These are phyloP conservation scores for Tilletia indica DNA, from an alignment of 1,284 basidiomycete genomes.

Conservation along the genomic window DNA sequence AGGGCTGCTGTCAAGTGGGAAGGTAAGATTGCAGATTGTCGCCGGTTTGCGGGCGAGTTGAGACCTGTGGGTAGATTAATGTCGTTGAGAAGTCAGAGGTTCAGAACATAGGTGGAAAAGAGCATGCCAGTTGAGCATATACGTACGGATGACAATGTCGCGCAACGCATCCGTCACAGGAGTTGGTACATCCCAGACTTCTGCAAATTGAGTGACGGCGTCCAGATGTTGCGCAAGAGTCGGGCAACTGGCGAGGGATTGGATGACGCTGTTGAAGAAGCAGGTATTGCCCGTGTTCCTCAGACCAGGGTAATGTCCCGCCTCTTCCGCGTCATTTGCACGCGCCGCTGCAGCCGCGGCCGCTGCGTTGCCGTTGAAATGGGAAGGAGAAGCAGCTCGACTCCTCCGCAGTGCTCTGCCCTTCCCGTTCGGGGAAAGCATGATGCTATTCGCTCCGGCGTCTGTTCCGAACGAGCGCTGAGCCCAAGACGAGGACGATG, in stretches of 20 bases:
- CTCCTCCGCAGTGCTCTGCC: slow-evolving; percentile 4
- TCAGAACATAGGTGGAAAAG: too few relatives aligned
- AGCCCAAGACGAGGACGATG: not conserved
- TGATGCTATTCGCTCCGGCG: not conserved
- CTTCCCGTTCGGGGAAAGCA: not conserved
- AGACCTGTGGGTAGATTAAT: slow-evolving; percentile 24
- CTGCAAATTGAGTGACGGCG: slow-evolving; percentile 33
- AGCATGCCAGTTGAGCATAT: not conserved
- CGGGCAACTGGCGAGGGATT: slow-evolving; percentile 41
- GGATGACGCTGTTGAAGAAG: slow-evolving; percentile 53
- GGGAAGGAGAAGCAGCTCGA: not conserved
- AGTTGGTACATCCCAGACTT: slow-evolving; percentile 44
- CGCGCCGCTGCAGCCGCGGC: not conserved
- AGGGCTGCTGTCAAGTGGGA: slow-evolving; percentile 39
- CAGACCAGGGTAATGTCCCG: slow-evolving; percentile 35
- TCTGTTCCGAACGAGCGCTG: not conserved
- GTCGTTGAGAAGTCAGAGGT: too few relatives aligned
- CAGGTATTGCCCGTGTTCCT: slow-evolving; percentile 52
- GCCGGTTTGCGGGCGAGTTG: slow-evolving; percentile 26
- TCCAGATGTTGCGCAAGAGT: slow-evolving; percentile 33
- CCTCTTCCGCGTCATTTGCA: not conserved
- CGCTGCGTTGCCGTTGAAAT: too few relatives aligned
- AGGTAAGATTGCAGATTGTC: slow-evolving; percentile 31
- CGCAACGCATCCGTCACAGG: slow-evolving; percentile 49
- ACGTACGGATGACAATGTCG: slow-evolving; percentile 32